These are phyloP conservation scores for Canavalia gladiata DNA, from an alignment of 306 rosid genomes.

Conservation along the genomic window DNA sequence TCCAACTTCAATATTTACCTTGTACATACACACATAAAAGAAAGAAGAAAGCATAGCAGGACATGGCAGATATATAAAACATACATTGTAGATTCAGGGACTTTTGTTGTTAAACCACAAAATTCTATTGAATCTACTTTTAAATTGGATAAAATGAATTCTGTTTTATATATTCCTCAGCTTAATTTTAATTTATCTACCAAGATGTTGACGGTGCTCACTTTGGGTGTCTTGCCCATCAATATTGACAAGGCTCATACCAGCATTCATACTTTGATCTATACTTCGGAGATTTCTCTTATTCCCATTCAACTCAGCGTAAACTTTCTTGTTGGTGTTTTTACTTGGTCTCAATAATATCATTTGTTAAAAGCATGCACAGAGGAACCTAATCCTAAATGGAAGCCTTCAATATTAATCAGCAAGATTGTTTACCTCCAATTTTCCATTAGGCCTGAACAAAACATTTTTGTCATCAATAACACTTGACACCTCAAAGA, in stretches of 20 bases:
- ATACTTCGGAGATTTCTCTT: slow-evolving; percentile 16
- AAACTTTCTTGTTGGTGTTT: slow-evolving; percentile 1
- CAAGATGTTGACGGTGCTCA: slow-evolving; percentile 7
- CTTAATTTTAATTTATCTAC: background rate
- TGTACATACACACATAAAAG: too few species aligned
- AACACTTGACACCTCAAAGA: background rate
- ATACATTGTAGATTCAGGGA: slow-evolving; percentile 6
- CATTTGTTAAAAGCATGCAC: slow-evolving; percentile 1
- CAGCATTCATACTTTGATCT: background rate
- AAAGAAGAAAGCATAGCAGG: background rate
- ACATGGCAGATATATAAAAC: background rate
- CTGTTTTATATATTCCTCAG: background rate
- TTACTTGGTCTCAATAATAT: background rate
- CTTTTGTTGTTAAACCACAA: background rate
- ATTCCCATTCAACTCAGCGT: slow-evolving; percentile 1
- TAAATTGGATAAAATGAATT: background rate
- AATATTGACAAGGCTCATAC: background rate
- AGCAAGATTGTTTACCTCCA: background rate
- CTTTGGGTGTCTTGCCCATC: background rate
- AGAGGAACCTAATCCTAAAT: background rate
- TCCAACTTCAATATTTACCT: too few species aligned
- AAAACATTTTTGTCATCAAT: background rate
- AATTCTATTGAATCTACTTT: background rate
- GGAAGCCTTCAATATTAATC: background rate
- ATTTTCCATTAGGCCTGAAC: background rate